phyloP scores from a whole-genome alignment of 31 red algal species.

The Endocladia muricata region DNA sequence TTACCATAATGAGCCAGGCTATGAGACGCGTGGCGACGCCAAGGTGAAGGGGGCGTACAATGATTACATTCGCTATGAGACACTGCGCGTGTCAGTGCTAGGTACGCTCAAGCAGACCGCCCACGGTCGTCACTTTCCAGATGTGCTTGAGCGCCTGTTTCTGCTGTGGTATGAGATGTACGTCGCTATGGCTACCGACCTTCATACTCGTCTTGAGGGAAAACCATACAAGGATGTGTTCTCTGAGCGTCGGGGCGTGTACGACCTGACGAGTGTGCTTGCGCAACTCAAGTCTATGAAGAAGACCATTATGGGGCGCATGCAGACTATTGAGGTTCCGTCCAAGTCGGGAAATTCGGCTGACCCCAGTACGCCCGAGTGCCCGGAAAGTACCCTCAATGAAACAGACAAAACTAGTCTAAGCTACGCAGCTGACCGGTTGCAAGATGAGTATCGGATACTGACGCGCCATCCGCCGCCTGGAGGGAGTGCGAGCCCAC shows the following conservation, averaged over 20 bases:
- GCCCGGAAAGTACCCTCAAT: background rate
- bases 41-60: conserved; percentile 54
- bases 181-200: conserved; percentile 41
- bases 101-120: conserved; percentile 63
- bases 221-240: conserved; percentile 59
- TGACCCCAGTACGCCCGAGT: conserved; percentile 10
- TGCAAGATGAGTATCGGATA: conserved; percentile 68
- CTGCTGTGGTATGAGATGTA: conserved; percentile 77
- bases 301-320: conserved; percentile 44
- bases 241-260: conserved; percentile 37
- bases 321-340: conserved; percentile 44
- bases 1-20: conserved; percentile 88
- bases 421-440: conserved; percentile 55
- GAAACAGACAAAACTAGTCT: conserved; percentile 27
- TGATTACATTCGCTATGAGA: conserved; percentile 81
- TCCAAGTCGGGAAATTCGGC: background rate
- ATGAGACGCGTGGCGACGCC: conserved; percentile 44
- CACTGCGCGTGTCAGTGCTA: conserved; percentile 68
- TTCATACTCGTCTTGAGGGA: conserved; percentile 31
- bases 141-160: conserved; percentile 68
- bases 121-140: conserved; percentile 54
- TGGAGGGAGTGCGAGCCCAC: conserved; percentile 61
- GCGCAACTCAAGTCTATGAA: conserved; percentile 18
- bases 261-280: conserved; percentile 33
- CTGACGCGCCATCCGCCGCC: conserved; percentile 39